These are phyloP conservation scores for Pseudogymnoascus sp. DNA, from an alignment of 2,329 filamentous ascomycete species.

Conservation along the genomic window DNA sequence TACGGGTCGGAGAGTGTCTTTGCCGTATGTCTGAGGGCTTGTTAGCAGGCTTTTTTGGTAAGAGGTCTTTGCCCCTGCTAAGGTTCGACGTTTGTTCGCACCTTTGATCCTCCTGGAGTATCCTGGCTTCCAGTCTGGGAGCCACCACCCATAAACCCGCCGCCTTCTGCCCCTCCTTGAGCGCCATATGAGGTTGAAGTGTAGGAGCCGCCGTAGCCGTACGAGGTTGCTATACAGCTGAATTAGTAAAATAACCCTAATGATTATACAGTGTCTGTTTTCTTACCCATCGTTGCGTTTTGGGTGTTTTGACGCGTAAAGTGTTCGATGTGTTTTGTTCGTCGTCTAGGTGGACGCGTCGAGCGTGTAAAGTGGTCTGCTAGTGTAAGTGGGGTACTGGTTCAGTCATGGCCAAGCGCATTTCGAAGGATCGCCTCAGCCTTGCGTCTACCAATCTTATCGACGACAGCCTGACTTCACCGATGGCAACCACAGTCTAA, in stretches of 20 bases:
- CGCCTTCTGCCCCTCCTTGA: slow-evolving; percentile 52
- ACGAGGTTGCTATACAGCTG: slow-evolving; percentile 21
- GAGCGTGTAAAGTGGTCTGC: slow-evolving; percentile 16
- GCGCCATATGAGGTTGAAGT: slow-evolving; percentile 35
- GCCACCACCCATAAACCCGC: slow-evolving; percentile 54
- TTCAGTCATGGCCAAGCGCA: background rate
- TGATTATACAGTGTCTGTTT: background rate
- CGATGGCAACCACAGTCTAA: background rate
- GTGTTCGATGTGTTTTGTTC: slow-evolving; percentile 1
- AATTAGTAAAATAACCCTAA: background rate
- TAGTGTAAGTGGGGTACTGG: slow-evolving; percentile 1
- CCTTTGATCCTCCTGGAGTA: slow-evolving; percentile 39
- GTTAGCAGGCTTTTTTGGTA: background rate
- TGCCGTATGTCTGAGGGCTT: slow-evolving; percentile 45
- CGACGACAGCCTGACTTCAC: background rate
- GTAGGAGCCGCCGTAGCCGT: slow-evolving; percentile 25
- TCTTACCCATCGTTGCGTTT: slow-evolving; percentile 17
- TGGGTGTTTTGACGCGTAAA: slow-evolving; percentile 3
- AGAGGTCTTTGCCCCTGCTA: slow-evolving; percentile 13
- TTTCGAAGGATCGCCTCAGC: slow-evolving; percentile 2
- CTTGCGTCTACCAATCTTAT: slow-evolving; percentile 1
- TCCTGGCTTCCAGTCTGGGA: slow-evolving; percentile 54
- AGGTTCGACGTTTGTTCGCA: slow-evolving; percentile 17
- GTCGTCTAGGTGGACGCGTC: slow-evolving; percentile 15
- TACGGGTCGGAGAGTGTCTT: slow-evolving; percentile 85